phyloP scores from a whole-genome alignment of 768 basidiomycete genomes.

The Baorangia bicolor region DNA sequence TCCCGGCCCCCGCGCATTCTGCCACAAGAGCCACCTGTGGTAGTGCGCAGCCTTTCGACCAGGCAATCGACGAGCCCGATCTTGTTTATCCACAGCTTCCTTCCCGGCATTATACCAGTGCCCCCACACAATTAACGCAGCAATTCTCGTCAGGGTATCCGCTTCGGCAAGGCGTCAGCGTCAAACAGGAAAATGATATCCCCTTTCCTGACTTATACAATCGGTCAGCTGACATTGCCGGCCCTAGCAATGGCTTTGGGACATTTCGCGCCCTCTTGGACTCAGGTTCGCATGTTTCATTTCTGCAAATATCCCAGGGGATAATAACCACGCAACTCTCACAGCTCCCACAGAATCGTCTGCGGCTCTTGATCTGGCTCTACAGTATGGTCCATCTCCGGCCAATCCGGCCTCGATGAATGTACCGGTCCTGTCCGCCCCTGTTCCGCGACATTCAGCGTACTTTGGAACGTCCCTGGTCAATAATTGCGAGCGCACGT shows the following conservation, averaged over 20 bases:
- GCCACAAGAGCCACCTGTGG: constrained; percentile 15
- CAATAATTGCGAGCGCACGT: constrained; percentile 36
- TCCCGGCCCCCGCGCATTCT: constrained; percentile 8
- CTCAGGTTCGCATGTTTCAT: constrained; percentile 26
- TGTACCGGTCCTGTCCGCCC: constrained; percentile 28
- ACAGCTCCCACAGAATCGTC: constrained; percentile 23
- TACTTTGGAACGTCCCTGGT: constrained; percentile 33
- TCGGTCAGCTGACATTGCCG: constrained; percentile 23
- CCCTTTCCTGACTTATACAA: constrained; percentile 27
- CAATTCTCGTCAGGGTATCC: constrained; percentile 24
- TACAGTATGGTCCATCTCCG: constrained; percentile 25
- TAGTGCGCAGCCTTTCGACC: constrained; percentile 21
- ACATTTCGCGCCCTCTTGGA: constrained; percentile 24
- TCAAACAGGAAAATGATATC: constrained; percentile 32
- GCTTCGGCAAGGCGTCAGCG: constrained; percentile 18
- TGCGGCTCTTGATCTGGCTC: constrained; percentile 21
- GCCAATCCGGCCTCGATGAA: constrained; percentile 21
- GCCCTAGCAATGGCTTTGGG: constrained; percentile 23
- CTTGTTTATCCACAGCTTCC: constrained; percentile 23
- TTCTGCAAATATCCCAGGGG: not conserved
- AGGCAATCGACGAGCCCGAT: constrained; percentile 29
- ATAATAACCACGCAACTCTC: constrained; percentile 1
- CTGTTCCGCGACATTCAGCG: constrained; percentile 34
- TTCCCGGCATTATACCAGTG: constrained; percentile 24
- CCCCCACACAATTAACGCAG: constrained; percentile 19